These are phyloP conservation scores for Liquidambar formosana DNA, from an alignment of 164 flowering plant species.

Conservation along the genomic window DNA sequence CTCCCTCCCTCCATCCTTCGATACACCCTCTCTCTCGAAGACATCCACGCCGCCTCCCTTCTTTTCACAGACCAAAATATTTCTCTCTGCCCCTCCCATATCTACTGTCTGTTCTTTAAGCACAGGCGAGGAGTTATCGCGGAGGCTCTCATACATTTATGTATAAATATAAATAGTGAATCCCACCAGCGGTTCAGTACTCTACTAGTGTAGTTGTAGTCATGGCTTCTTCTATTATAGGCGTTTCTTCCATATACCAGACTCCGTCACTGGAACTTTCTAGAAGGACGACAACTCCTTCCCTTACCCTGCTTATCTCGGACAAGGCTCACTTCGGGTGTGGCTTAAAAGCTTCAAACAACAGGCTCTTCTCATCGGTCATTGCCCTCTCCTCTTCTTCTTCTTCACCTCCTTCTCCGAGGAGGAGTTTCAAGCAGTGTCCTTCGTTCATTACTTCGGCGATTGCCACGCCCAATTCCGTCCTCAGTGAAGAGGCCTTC, in stretches of 20 bases:
- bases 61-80: too few species aligned
- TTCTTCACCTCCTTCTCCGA: conserved; percentile 4
- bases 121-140: too few species aligned
- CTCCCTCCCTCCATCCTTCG: conserved; percentile 7
- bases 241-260: conserved; percentile 42
- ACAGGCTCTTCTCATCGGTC: background rate
- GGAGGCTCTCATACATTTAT: too few species aligned
- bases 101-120: background rate
- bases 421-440: background rate
- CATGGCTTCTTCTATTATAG: conserved; percentile 51
- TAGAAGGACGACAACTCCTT: conserved; percentile 5
- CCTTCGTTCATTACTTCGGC: conserved; percentile 36
- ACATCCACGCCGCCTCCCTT: background rate
- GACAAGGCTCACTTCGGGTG: conserved; percentile 17
- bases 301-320: conserved; percentile 13
- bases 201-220: background rate
- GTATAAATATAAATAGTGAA: too few species aligned
- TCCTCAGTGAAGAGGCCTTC: conserved; percentile 70
- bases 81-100: too few species aligned
- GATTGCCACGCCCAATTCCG: conserved; percentile 66
- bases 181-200: background rate
- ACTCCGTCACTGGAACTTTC: conserved; percentile 31
- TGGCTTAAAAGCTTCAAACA: conserved; percentile 9
- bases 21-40: background rate
- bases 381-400: background rate